Percentiles rank a stretch among this genome's conserved stretches.
Conservation (phyloP, 164 flowering plant species). For the Vitis amurensis region DNA sequence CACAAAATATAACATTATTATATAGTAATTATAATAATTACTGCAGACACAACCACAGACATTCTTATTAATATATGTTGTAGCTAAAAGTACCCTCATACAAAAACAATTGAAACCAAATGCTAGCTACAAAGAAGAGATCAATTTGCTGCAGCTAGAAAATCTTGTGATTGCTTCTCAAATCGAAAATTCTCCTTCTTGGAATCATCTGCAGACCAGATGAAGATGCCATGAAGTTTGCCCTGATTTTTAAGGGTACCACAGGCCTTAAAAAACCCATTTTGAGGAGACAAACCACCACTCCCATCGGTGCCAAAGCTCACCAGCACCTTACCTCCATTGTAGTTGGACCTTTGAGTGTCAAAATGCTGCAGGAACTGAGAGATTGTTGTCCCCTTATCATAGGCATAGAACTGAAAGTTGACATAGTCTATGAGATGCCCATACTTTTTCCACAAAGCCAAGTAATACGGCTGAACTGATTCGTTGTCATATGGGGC, state of each 20-base stretch:
- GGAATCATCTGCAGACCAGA: slow-evolving; percentile 50
- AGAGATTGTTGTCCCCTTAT: slow-evolving; percentile 28
- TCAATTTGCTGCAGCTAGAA: slow-evolving; percentile 18
- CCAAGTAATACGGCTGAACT: slow-evolving; percentile 21
- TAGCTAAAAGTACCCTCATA: no score
- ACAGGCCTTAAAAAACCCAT: slow-evolving; percentile 38
- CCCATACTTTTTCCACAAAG: slow-evolving; percentile 25
- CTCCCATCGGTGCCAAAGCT: slow-evolving; percentile 37
- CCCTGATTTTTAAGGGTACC: slow-evolving; percentile 13
- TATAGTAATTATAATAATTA: no score
- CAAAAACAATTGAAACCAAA: no score
- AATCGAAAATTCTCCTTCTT: slow-evolving; percentile 21
- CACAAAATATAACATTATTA: no score
- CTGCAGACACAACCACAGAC: no score
- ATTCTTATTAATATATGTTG: no score
- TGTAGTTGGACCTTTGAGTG: slow-evolving; percentile 27
- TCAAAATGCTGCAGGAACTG: slow-evolving; percentile 31
- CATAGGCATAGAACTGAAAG: slow-evolving; percentile 31
- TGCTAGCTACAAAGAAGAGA: no score
- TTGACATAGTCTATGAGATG: slow-evolving; percentile 29
- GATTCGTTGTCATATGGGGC: slow-evolving; percentile 20
- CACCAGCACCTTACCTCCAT: slow-evolving; percentile 29
- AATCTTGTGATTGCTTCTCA: slow-evolving; percentile 35
- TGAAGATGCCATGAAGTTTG: slow-evolving; percentile 36
- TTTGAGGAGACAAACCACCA: slow-evolving; percentile 32